Conservation (phyloP, 257 asterid genomes). For the Scutellaria baicalensis region DNA sequence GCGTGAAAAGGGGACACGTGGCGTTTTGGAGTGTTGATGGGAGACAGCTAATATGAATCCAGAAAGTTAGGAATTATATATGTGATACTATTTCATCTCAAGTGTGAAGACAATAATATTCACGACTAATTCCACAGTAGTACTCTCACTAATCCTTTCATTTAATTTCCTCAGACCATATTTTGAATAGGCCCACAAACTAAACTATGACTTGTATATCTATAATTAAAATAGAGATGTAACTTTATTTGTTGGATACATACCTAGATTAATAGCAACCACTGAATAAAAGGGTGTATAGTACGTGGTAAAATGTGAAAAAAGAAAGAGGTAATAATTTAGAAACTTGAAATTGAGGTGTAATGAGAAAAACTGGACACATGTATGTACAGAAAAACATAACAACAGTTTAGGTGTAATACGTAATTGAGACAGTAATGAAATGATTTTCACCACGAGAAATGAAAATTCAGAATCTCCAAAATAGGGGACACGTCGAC, state of each 20-base stretch:
- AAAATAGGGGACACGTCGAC: slow-evolving; percentile 66
- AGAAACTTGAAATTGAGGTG: neutral
- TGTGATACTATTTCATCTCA: slow-evolving; percentile 19
- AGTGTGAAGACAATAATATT: neutral
- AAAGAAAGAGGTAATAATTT: neutral
- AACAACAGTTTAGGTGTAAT: neutral
- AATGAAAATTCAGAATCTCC: slow-evolving; percentile 19
- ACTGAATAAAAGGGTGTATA: too few relatives aligned
- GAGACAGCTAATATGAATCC: slow-evolving; percentile 46
- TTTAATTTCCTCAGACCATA: too few relatives aligned
- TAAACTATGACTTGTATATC: too few relatives aligned
- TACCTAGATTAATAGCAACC: too few relatives aligned
- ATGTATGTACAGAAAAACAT: neutral
- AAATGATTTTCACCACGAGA: neutral
- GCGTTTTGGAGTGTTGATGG: slow-evolving; percentile 15
- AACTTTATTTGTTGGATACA: too few relatives aligned
- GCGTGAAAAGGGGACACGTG: slow-evolving; percentile 18
- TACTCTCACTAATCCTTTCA: neutral
- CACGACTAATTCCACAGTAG: neutral
- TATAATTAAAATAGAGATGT: too few relatives aligned
- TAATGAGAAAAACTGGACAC: neutral
- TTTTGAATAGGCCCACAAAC: too few relatives aligned
- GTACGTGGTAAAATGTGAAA: neutral
- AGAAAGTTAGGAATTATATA: slow-evolving; percentile 24
- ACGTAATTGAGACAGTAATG: neutral